phyloP scores from a whole-genome alignment of 352 stramenopile genomes.

The Pythium graminicola region DNA sequence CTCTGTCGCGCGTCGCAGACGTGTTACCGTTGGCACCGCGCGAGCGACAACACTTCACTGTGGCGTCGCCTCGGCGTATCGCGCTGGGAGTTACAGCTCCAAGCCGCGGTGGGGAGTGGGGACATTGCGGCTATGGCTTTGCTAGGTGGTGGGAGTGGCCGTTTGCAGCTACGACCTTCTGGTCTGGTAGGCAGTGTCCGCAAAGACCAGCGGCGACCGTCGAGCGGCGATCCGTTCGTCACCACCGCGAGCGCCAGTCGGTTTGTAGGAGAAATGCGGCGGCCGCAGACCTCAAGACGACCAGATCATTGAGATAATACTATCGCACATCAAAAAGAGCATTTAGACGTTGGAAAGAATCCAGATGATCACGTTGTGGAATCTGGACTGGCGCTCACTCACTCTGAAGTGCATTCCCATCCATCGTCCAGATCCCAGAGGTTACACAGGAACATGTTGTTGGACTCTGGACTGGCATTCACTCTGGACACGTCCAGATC shows the following conservation, averaged over 20 bases:
- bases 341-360: no score
- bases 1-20: slow-evolving; percentile 50
- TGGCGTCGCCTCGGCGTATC: slow-evolving; percentile 65
- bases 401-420: no score
- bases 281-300: slow-evolving; percentile 15
- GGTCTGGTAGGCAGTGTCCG: slow-evolving; percentile 7
- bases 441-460: no score
- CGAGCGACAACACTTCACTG: slow-evolving; percentile 48
- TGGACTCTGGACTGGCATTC: not conserved
- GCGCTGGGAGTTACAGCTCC: slow-evolving; percentile 56
- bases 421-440: no score
- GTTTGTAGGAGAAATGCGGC: slow-evolving; percentile 5
- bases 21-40: slow-evolving; percentile 69
- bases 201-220: slow-evolving; percentile 14
- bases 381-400: no score
- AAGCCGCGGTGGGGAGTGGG: slow-evolving; percentile 50
- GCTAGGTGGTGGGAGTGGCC: slow-evolving; percentile 1
- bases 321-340: no score
- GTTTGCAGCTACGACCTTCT: slow-evolving; percentile 11
- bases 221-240: slow-evolving; percentile 13
- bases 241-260: not conserved
- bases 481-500: no score
- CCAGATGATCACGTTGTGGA: no score
- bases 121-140: slow-evolving; percentile 32
- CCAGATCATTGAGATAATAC: not conserved